Percentiles rank a stretch among this genome's conserved stretches.
These are phyloP conservation scores for Tetrahymena thermophila DNA, from an alignment of 73 alveolate species.

Conservation along the genomic window DNA sequence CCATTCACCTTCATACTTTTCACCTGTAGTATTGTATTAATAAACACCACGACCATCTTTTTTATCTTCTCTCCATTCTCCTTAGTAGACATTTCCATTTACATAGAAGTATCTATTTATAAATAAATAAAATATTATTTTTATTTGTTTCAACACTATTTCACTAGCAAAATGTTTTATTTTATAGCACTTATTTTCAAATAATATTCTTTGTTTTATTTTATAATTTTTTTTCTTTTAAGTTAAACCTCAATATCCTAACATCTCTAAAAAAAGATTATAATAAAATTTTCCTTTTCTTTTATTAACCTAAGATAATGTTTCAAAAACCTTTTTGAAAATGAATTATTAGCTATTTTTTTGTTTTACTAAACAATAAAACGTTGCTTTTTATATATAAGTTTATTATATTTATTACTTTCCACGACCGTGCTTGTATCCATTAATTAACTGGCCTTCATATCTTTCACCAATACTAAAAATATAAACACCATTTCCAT, in stretches of 20 bases:
- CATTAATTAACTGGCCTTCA: conserved; percentile 38
- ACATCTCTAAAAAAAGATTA: neutral
- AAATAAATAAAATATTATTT: neutral
- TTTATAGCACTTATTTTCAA: no score
- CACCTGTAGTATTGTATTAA: conserved; percentile 69
- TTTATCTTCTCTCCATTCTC: conserved; percentile 82
- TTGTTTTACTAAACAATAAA: no score
- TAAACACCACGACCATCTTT: conserved; percentile 84
- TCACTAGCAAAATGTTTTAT: neutral
- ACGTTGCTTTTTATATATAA: no score
- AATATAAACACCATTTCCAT: conserved; percentile 33
- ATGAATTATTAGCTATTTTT: no score
- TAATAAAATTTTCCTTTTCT: neutral
- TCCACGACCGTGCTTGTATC: conserved; percentile 43
- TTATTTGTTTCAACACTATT: neutral
- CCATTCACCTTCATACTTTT: conserved; percentile 82
- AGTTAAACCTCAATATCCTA: neutral
- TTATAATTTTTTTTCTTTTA: no score
- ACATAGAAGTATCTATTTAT: conserved; percentile 44
- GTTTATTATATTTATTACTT: neutral
- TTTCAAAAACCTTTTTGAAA: no score
- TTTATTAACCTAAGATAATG: no score
- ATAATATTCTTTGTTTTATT: neutral
- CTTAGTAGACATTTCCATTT: conserved; percentile 86
- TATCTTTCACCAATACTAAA: conserved; percentile 42